Base-by-base conservation (phyloP, 306 rosid genomes). In the Delonix regia region DNA sequence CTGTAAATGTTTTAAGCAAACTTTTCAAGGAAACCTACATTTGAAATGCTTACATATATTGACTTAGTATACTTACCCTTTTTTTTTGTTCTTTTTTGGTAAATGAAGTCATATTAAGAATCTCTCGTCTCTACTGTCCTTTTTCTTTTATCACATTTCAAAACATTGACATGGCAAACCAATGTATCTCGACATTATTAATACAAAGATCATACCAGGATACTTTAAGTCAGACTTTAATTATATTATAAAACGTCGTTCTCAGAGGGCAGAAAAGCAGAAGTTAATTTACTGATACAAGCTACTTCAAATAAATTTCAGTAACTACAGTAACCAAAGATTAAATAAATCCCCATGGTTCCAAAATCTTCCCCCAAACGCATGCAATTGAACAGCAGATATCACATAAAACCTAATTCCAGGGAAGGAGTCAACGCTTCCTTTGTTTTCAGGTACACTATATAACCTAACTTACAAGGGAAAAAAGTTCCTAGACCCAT, bases 311-410 rank as follows among this genome's bases (percentile, higher is more conserved):
- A 68, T 76, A 78, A 73, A 76, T 71, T 68, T 80, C 74, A 77
- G 77, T 73, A 60, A 73, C 81, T 86, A 88, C 79, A 87, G 71
- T n/a, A 52, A 85, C 67, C 60, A 77, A 87, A 85, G 75, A 83
- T 67, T 44, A 78, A 81, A 79, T 62, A 73, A 69, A 67, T 49
- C 41, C 48, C 71, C 79, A 69, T 33, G 77, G 76, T 63, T 72
- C 53, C 71, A 79, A 85, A 80, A 75, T 81, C 75, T 63, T 86
- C 62, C 89, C 88, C 82, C 61, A 71, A 22, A 59, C 76, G 76
- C 71, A 42, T 77, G 93, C 82, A 71, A 75, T 74, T 75, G 81
- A 68, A 74, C 53, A 60, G 72, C 70, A 70, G 55, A 75, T 69
- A 82, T 33, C 66, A 55, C 55, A 75, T 71, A 83, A 24, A 71